Conservation (phyloP, 768 basidiomycete species). For the Termitomyces eurrhizus region DNA sequence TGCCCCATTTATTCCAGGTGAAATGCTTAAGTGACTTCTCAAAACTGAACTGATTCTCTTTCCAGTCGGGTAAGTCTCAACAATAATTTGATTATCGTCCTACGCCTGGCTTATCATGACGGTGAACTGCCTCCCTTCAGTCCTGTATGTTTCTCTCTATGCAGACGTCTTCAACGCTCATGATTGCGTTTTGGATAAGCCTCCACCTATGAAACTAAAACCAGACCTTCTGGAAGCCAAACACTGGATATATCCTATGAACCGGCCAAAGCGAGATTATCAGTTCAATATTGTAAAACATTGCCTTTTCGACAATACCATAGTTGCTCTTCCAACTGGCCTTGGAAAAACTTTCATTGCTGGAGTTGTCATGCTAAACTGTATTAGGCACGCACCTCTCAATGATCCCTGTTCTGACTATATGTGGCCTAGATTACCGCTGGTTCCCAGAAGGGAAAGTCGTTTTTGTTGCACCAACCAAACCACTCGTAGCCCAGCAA, state of each 20-base stretch:
- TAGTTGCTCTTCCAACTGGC: constrained; percentile 94
- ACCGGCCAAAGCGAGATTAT: constrained; percentile 85
- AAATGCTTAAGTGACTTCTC: constrained; percentile 23
- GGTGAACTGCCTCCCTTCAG: constrained; percentile 13
- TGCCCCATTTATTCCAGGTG: constrained; percentile 68
- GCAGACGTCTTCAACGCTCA: background rate
- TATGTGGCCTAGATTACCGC: constrained; percentile 58
- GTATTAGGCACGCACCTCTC: constrained; percentile 31
- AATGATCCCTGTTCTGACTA: constrained; percentile 3
- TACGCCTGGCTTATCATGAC: background rate
- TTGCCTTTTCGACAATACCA: constrained; percentile 87
- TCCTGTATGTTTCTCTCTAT: constrained; percentile 24
- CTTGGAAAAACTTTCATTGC: constrained; percentile 98
- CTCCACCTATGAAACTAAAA: constrained; percentile 71
- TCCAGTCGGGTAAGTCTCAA: constrained; percentile 49
- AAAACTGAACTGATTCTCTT: constrained; percentile 9
- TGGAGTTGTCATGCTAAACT: constrained; percentile 94
- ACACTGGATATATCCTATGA: constrained; percentile 91
- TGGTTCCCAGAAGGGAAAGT: constrained; percentile 94
- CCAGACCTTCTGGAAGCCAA: constrained; percentile 75
- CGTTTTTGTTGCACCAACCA: constrained; percentile 93
- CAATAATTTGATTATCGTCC: background rate
- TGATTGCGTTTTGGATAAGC: constrained; percentile 32
- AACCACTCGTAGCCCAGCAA: constrained; percentile 94
- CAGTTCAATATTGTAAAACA: constrained; percentile 90